Evolutionary conservation across 169 alveolate species (phyloP).

Genomic region (Theileria parva): DNA sequence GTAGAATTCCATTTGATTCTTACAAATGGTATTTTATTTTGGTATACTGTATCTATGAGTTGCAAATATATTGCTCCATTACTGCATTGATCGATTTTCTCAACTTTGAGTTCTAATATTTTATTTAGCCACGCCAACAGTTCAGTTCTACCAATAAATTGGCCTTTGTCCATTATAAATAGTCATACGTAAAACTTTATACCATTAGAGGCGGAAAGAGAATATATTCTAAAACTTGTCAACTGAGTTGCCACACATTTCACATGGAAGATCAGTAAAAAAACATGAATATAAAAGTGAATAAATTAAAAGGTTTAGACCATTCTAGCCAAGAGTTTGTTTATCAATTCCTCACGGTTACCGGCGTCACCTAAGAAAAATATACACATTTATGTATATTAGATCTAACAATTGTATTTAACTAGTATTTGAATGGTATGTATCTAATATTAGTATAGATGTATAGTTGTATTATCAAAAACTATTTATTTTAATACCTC

Average conservation of each 20-base stretch:
- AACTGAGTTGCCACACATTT: conserved; percentile 3
- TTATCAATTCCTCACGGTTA: conserved; percentile 83
- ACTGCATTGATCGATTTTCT: conserved; percentile 93
- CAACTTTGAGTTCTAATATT: conserved; percentile 80
- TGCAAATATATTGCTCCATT: conserved; percentile 95
- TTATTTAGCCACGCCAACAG: conserved; percentile 89
- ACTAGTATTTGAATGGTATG: not conserved
- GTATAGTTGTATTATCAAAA: conserved; percentile 78
- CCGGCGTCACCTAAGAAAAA: conserved; percentile 80
- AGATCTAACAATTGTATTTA: not conserved
- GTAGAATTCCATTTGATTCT: conserved; percentile 95
- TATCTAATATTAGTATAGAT: not conserved
- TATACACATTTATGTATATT: not conserved
- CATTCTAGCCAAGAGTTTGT: conserved; percentile 78
- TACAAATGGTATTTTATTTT: conserved; percentile 80
- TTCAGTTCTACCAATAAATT: conserved; percentile 86
- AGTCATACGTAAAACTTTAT: not conserved
- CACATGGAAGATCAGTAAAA: not conserved
- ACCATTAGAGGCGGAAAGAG: not conserved
- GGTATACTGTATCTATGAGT: conserved; percentile 89
- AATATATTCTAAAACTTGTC: not conserved
- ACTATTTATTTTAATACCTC: conserved; percentile 93
- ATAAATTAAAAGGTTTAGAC: conserved; percentile 47
- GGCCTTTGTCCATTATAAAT: conserved; percentile 84
- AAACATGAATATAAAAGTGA: not conserved